Evolutionary conservation across 495 filamentous ascomycete species (phyloP).

Genomic region (Aspergillus asperescens): DNA sequence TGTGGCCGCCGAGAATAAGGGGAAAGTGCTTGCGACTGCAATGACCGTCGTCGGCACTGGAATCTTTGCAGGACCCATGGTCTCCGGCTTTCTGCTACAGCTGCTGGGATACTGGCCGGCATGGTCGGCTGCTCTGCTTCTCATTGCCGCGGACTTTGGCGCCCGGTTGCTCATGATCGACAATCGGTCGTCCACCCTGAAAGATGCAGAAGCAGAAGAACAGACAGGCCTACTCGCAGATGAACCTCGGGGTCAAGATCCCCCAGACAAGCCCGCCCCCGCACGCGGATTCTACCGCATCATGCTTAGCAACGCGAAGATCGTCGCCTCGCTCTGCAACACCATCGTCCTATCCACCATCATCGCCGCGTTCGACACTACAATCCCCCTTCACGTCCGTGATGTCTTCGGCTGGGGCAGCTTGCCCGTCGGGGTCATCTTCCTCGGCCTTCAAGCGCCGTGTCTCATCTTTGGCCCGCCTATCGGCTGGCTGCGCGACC

Average conservation of each 20-base stretch:
- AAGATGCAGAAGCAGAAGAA: not conserved
- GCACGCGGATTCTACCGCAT: slow-evolving; percentile 13
- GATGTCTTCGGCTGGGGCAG: slow-evolving; percentile 21
- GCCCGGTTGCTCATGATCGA: slow-evolving; percentile 25
- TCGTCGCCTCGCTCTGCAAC: slow-evolving; percentile 11
- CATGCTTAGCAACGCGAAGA: slow-evolving; percentile 13
- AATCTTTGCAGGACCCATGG: slow-evolving; percentile 21
- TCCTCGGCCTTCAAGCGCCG: slow-evolving; percentile 18
- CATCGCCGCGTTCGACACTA: slow-evolving; percentile 20
- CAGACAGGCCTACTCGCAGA: not conserved
- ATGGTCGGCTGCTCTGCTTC: slow-evolving; percentile 19
- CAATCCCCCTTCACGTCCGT: slow-evolving; percentile 21
- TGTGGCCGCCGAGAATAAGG: slow-evolving; percentile 16
- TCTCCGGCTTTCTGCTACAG: slow-evolving; percentile 21
- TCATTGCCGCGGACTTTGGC: slow-evolving; percentile 22
- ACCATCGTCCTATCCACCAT: slow-evolving; percentile 3
- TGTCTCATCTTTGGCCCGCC: slow-evolving; percentile 13
- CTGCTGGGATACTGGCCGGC: slow-evolving; percentile 24
- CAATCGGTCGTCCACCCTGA: not conserved
- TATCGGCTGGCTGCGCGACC: slow-evolving; percentile 21
- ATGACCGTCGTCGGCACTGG: slow-evolving; percentile 20
- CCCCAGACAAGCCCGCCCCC: not conserved
- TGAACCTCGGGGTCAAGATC: too few relatives aligned
- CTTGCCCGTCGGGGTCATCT: slow-evolving; percentile 19
- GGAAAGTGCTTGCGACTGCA: slow-evolving; percentile 20